A percentile compares a stretch with the other conserved stretches of the same genome.
phyloP scores from a whole-genome alignment of 2,329 filamentous ascomycete species.

The Dendrostoma leiphaemia region DNA sequence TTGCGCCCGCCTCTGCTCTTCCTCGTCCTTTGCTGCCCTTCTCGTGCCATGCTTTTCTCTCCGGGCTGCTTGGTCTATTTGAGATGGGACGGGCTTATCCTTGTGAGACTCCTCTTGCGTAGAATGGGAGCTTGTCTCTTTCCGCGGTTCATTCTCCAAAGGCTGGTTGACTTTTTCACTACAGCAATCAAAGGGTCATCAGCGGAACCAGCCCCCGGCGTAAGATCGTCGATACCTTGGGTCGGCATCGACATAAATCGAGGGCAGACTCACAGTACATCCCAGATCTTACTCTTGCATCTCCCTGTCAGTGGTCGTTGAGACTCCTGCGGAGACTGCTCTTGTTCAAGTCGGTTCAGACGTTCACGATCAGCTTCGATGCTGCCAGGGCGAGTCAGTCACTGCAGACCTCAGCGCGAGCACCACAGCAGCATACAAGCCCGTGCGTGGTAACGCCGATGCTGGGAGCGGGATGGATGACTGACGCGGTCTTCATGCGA shows the following conservation, averaged over 20 bases:
- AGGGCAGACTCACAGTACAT: neutral
- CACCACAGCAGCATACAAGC: too few relatives aligned
- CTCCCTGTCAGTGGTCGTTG: neutral
- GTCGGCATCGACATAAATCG: neutral
- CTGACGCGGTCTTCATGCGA: neutral
- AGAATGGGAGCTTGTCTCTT: neutral
- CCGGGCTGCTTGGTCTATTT: neutral
- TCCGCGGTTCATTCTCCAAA: neutral
- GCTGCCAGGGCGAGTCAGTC: neutral
- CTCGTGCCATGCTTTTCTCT: neutral
- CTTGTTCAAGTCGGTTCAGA: neutral
- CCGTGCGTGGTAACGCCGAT: too few relatives aligned
- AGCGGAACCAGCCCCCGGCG: neutral
- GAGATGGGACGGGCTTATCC: neutral
- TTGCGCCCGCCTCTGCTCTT: neutral
- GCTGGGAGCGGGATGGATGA: neutral
- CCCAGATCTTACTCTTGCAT: neutral
- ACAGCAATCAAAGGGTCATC: neutral
- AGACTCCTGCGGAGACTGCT: neutral
- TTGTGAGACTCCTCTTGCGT: too few relatives aligned
- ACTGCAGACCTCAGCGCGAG: too few relatives aligned
- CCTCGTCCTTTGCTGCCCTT: neutral
- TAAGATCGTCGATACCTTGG: neutral
- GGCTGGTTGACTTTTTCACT: neutral
- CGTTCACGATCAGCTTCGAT: slow-evolving; percentile 1